Evolutionary conservation across 1,284 basidiomycete species (phyloP), one percentile per base, ranked within the genome.

Genomic region (Phylloporus sp.): DNA sequence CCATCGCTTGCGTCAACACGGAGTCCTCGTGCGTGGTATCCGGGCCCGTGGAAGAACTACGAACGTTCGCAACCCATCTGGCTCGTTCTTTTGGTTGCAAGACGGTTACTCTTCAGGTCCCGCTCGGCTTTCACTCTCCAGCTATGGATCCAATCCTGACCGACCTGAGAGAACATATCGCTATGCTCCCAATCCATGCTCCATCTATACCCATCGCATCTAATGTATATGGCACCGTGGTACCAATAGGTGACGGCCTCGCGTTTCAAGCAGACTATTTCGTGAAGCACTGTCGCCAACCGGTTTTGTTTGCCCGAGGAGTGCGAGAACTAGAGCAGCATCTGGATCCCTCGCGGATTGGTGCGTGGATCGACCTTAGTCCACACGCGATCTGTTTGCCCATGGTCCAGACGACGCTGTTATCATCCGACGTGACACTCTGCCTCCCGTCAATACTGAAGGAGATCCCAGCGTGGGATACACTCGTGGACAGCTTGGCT

Each of bases 311-410:
- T 69, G 80, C 83, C 11, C 79, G 82, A 47, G 87, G 86, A 19
- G 75, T 91, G 4, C 75, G 74, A 23, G 77, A 82, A 3, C 80
- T 89, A 10, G 49, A 82, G 5, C 66, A 77, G 6, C 69, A 68
- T 19, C 53, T 78, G 8, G 79, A 76, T n/a, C 71, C 81, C 43
- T 62, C 73, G 35, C 68, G 74, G 11, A 74, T 84, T 20, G 80
- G 81, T n/a, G 81, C 81, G 0, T 92, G 88, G 86, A 82, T 93
- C 12, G 91, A 93, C 74, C 82, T 92, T 52, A 88, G 91, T 7
- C 89, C 91, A 15, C 88, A 91, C 71, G 79, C 86, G 0, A 84
- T 84, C 5, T 84, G 84, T 25, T 77, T 91, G 5, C 85, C 89
- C 0, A 86, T 91, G 84, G 73, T 93, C 10, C 84, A 82, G 74